Evolutionary conservation across 345 rosid genomes (phyloP).

Genomic region (Microthlaspi erraticum): DNA sequence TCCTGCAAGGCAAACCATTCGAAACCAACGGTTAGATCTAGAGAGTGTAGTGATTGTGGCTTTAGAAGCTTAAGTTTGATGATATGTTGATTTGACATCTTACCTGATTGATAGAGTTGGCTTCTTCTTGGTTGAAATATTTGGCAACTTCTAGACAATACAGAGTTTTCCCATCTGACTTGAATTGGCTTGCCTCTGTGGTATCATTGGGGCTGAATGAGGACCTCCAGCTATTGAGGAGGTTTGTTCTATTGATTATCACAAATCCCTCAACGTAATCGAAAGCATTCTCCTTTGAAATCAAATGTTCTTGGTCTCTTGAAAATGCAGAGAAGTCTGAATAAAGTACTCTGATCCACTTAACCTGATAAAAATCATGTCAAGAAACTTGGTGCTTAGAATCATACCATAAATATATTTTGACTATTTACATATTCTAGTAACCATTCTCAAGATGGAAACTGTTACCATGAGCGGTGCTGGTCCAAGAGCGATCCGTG

Average conservation of each 20-base stretch:
- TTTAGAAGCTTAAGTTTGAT: background rate
- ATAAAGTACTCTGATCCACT: slow-evolving; percentile 90
- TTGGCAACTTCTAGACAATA: slow-evolving; percentile 87
- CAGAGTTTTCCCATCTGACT: slow-evolving; percentile 73
- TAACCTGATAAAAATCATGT: slow-evolving; percentile 62
- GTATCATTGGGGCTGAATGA: slow-evolving; percentile 80
- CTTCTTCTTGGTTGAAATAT: slow-evolving; percentile 69
- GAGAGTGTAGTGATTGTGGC: background rate
- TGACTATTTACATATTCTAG: background rate
- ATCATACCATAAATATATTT: background rate
- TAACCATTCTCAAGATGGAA: slow-evolving; percentile 12
- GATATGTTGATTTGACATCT: slow-evolving; percentile 11
- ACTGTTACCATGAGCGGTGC: slow-evolving; percentile 68
- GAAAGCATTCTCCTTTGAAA: slow-evolving; percentile 61
- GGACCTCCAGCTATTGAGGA: slow-evolving; percentile 82
- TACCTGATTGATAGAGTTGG: slow-evolving; percentile 58
- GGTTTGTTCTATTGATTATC: slow-evolving; percentile 71
- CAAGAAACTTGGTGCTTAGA: slow-evolving; percentile 26
- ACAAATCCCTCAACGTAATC: slow-evolving; percentile 96
- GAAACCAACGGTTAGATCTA: slow-evolving; percentile 18
- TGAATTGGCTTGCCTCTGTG: slow-evolving; percentile 69
- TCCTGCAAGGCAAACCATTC: slow-evolving; percentile 52
- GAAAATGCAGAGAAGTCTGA: slow-evolving; percentile 80
- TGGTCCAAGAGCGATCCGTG: slow-evolving; percentile 73
- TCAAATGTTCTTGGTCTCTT: slow-evolving; percentile 80